Base-by-base conservation (phyloP, 345 rosid species). In the Bruguiera gymnorhiza region DNA sequence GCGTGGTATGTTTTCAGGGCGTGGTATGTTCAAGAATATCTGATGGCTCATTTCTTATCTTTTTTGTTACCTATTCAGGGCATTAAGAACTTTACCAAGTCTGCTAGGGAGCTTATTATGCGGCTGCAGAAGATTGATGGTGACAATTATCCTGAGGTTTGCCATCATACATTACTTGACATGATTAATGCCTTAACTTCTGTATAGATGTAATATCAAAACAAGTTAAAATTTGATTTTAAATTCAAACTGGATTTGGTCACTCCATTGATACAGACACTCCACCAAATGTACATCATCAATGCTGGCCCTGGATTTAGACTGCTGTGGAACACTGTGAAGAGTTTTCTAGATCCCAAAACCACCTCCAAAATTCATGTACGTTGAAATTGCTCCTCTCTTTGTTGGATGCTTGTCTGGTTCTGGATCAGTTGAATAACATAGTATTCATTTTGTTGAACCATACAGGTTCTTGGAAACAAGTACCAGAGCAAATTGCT, bases 111-210 rank as follows among this genome's bases (percentile, higher is more conserved):
- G 8, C 97, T 96, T 78, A 80, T 96, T 60, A 81, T 81, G 76
- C 91, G 93, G 59, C 82, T 96, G 70, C 99, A 96, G 84, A 96
- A 90, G 83, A 83, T 96, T 81, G 99, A 96, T 75, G 91, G 97
- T 63, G 98, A 96, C 78, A 96, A 96, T 77, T 96, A 92, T 78
- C 99, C 99, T 29, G 99, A 96, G 97, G 99, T 92, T 65, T 72
- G 31, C 64, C 24, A 67, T 73, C 75, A 64, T 43, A 50, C 9
- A 23, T 19, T 54, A 21, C 48, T 62, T 70, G 39, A 20, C 21
- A 39, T 52, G 6, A n/a, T 48, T 53, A 13, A 34, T 70, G 36
- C 27, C 21, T 21, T 34, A 18, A 26, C 60, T 73, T 52, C 61
- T 63, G 6, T 24, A 52, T 36, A 56, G 51, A 52, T 30, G 7